Evolutionary conservation across 129 eudicot species (phyloP), one percentile per base, ranked within the genome.

Genomic region (Calendula officinalis): DNA sequence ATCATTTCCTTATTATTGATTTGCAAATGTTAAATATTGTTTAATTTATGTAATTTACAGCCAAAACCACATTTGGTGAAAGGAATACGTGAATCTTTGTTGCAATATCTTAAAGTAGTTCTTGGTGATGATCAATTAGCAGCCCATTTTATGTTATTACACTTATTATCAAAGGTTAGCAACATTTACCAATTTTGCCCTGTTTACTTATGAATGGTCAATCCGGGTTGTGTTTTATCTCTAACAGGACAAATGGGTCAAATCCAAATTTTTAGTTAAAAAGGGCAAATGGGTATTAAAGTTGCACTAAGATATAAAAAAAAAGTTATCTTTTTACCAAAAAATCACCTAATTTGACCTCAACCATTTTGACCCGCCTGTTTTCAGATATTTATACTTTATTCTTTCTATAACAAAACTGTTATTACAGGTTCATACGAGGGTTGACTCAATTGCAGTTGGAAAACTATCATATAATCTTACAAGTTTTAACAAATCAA

Each of bases 61-160:
- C 73, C 81, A 33, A 82, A 80, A 12, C 63, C 85, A 37, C 33
- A 67, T 13, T 49, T 80, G 59, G 68, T 86, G 37, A 86, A 73
- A 74, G 95, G 78, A 64, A 62, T 86, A 57, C 81, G 97, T 55
- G 92, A 94, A 40, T 69, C 95, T 46, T 69, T 94, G 47, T 60
- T 94, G 72, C 80, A 70, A 12, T 86, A 94, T 75, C 95, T 94
- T 32, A 76, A 87, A 30, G 68, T 85, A 41, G 83, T 82, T 65
- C 90, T 94, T 22, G 99, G 99, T 64, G 84, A 83, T 71, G 99
- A 94, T 50, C 74, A 73, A 53, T 56, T 94, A 77, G 90, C 97
- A 77, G 99, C 99, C 67, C 78, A 83, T 37, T 83, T 79, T 80
- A 62, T 94, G 76, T 74, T 94, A 68, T 75, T 94, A 80, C 97